Percentiles rank a stretch among this genome's conserved stretches.
Conservation (phyloP, 2,329 filamentous ascomycete genomes). For the Aspergillus uvarum region DNA sequence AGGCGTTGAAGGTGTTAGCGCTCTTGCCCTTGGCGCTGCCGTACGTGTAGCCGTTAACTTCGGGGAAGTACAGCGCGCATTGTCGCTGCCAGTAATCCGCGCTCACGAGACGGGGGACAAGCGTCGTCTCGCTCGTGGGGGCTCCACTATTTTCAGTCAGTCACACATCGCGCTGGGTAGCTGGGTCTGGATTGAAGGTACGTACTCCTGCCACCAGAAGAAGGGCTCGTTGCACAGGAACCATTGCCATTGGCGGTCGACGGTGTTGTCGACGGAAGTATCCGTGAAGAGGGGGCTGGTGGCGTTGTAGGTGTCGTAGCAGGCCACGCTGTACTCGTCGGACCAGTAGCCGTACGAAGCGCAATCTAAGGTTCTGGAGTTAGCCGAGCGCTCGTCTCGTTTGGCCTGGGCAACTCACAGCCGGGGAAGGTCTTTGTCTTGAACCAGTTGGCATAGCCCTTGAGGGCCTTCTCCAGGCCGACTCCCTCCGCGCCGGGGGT, state of each 20-base stretch:
- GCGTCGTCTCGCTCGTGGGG: slow-evolving; percentile 44
- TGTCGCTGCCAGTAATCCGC: slow-evolving; percentile 56
- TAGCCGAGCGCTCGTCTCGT: background rate
- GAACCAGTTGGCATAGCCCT: slow-evolving; percentile 57
- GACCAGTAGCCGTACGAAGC: slow-evolving; percentile 51
- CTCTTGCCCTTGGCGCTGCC: slow-evolving; percentile 3
- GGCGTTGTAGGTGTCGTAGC: slow-evolving; percentile 55
- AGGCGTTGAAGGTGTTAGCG: slow-evolving; percentile 48
- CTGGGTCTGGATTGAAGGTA: background rate
- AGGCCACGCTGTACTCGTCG: slow-evolving; percentile 46
- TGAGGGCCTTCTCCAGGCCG: slow-evolving; percentile 54
- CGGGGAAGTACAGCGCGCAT: slow-evolving; percentile 54
- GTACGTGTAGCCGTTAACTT: slow-evolving; percentile 2
- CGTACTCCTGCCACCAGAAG: slow-evolving; percentile 56
- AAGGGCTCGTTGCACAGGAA: slow-evolving; percentile 65
- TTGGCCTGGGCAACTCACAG: slow-evolving; percentile 8
- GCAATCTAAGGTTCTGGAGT: slow-evolving; percentile 40
- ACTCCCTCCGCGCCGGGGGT: slow-evolving; percentile 48
- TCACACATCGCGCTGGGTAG: background rate
- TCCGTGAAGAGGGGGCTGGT: slow-evolving; percentile 54
- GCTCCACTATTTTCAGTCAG: slow-evolving; percentile 38
- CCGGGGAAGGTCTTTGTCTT: slow-evolving; percentile 48
- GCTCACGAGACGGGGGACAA: slow-evolving; percentile 54
- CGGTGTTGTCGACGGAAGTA: slow-evolving; percentile 45
- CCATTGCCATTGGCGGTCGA: slow-evolving; percentile 60